A percentile compares a stretch with the other conserved stretches of the same genome.
Conservation (phyloP, 805 yeast species). For the Yamadazyma philogaea region DNA sequence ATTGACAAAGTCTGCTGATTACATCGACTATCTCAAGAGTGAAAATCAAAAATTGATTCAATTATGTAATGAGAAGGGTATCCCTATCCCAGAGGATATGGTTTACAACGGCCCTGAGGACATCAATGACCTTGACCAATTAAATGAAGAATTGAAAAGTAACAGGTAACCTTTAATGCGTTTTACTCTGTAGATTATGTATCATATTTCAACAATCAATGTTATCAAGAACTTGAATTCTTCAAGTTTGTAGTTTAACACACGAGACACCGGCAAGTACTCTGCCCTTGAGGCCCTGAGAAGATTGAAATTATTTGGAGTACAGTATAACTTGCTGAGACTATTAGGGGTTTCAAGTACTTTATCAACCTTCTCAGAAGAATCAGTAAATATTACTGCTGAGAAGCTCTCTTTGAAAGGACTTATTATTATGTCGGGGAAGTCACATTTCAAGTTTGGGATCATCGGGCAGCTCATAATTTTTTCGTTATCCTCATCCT, state of each 20-base stretch:
- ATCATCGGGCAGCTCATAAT: neutral
- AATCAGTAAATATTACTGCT: conserved; percentile 16
- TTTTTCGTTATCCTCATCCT: conserved; percentile 20
- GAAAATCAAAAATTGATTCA: conserved; percentile 48
- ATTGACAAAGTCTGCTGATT: conserved; percentile 59
- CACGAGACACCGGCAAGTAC: conserved; percentile 17
- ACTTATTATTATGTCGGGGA: conserved; percentile 1
- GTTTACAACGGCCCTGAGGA: conserved; percentile 27
- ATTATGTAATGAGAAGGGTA: conserved; percentile 38
- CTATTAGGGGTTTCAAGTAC: conserved; percentile 6
- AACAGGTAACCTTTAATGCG: neutral
- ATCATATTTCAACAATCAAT: conserved; percentile 17
- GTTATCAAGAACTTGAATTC: conserved; percentile 15
- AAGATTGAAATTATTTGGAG: neutral
- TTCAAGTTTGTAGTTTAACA: conserved; percentile 12
- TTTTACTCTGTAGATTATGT: conserved; percentile 1
- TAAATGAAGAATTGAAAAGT: conserved; percentile 10
- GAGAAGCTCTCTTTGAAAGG: neutral
- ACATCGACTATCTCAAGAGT: conserved; percentile 47
- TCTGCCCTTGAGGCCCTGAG: conserved; percentile 10
- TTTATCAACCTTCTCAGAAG: conserved; percentile 9
- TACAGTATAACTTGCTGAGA: conserved; percentile 10
- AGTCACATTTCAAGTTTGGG: neutral
- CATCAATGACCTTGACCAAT: conserved; percentile 15
- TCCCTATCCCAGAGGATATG: conserved; percentile 41